These are phyloP conservation scores for Cladophialophora chaetospira DNA, from an alignment of 2,329 filamentous ascomycete genomes.

Conservation along the genomic window DNA sequence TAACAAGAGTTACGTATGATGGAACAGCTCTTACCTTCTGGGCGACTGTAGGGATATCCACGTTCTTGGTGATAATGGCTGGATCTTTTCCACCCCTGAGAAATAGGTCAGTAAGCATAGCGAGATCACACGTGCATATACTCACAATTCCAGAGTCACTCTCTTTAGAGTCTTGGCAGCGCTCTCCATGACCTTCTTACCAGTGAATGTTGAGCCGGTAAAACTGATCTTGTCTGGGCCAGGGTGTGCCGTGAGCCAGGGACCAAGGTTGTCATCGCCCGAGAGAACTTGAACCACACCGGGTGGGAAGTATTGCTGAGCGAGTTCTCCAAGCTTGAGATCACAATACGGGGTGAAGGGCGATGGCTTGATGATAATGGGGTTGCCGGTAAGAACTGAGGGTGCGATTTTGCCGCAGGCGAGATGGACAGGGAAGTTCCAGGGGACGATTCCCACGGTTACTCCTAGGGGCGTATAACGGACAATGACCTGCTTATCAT, in stretches of 20 bases:
- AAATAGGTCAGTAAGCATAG: conserved; percentile 5
- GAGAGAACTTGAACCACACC: conserved; percentile 65
- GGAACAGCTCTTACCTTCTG: conserved; percentile 40
- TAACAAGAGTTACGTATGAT: background rate
- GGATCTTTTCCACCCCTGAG: conserved; percentile 62
- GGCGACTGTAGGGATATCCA: conserved; percentile 56
- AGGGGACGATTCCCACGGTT: conserved; percentile 59
- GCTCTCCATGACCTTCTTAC: conserved; percentile 63
- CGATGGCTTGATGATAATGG: conserved; percentile 61
- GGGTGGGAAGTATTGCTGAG: conserved; percentile 59
- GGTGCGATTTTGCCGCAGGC: conserved; percentile 55
- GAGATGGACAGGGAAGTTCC: conserved; percentile 55
- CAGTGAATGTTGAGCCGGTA: conserved; percentile 62
- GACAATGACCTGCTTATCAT: conserved; percentile 32
- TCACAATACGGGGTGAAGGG: conserved; percentile 53
- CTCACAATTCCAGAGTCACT: conserved; percentile 59
- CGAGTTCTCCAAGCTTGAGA: conserved; percentile 64
- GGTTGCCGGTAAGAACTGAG: conserved; percentile 55
- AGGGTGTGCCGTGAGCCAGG: conserved; percentile 60
- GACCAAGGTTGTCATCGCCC: conserved; percentile 63
- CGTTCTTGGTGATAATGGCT: conserved; percentile 60
- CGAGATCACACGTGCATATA: background rate
- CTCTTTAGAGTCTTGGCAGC: conserved; percentile 61
- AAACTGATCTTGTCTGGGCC: conserved; percentile 65
- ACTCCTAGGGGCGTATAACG: conserved; percentile 45